Percentiles rank a stretch among this genome's conserved stretches.
Evolutionary conservation across 768 basidiomycete genomes (phyloP).

Genomic region (Auriculariales sp.): DNA sequence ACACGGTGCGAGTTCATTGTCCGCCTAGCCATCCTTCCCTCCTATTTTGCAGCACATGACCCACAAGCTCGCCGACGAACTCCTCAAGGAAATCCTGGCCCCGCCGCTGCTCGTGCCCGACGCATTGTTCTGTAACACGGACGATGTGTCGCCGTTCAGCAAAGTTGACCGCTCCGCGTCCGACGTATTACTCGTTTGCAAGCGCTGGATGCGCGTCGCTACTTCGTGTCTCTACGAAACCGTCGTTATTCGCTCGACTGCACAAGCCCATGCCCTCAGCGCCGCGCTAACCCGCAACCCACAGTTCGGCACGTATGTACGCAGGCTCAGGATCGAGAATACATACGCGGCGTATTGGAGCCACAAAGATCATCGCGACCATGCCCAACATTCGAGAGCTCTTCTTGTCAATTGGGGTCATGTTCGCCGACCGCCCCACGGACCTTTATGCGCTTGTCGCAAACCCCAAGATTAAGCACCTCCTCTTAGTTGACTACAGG

Average conservation of each 20-base stretch:
- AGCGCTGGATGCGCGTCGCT: not conserved
- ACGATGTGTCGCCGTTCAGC: not conserved
- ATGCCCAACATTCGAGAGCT: not conserved
- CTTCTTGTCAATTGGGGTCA: not conserved
- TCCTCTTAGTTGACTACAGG: too few relatives aligned
- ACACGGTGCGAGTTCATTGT: too few relatives aligned
- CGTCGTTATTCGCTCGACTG: not conserved
- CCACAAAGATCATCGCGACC: not conserved
- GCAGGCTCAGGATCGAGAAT: not conserved
- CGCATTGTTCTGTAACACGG: not conserved
- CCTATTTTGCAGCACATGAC: not conserved
- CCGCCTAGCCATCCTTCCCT: too few relatives aligned
- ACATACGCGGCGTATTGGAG: not conserved
- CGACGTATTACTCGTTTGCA: not conserved
- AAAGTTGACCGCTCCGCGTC: not conserved
- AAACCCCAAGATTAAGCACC: not conserved
- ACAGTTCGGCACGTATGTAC: not conserved
- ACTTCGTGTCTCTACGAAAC: not conserved
- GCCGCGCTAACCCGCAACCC: not conserved
- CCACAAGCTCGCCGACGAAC: not conserved
- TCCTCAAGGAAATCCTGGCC: not conserved
- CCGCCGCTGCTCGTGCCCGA: not conserved
- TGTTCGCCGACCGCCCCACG: not conserved
- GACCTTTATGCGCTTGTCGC: not conserved
- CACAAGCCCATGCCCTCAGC: not conserved